Evolutionary conservation across 768 basidiomycete genomes (phyloP).

Genomic region (Lactarius trivialis): DNA sequence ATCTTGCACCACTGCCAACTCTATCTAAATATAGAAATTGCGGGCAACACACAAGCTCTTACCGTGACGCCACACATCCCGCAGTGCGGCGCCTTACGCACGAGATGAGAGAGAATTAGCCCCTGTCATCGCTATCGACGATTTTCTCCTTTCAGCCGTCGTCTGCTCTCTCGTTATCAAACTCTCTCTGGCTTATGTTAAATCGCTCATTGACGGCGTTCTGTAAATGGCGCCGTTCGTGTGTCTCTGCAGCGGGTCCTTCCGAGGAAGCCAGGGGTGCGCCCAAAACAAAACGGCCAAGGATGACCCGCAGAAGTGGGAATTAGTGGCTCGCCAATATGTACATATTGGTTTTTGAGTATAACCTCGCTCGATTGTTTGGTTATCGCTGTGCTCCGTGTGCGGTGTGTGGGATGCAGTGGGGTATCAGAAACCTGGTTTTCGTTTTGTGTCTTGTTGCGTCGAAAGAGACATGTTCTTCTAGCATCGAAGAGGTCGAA

Average conservation of each 20-base stretch:
- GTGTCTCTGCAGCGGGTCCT: background rate
- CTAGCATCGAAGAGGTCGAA: background rate
- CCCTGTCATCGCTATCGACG: slow-evolving; percentile 5
- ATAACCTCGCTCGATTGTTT: background rate
- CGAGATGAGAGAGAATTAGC: background rate
- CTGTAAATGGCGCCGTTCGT: background rate
- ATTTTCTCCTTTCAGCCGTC: background rate
- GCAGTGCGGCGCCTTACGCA: background rate
- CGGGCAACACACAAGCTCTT: background rate
- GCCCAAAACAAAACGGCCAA: background rate
- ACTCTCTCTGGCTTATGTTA: background rate
- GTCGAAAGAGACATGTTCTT: background rate
- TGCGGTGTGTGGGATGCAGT: background rate
- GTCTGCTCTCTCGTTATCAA: slow-evolving; percentile 3
- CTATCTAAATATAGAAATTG: background rate
- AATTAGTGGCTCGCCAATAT: background rate
- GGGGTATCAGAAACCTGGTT: background rate
- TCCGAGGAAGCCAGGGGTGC: background rate
- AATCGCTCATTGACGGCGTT: background rate
- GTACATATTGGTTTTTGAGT: background rate
- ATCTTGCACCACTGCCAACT: background rate
- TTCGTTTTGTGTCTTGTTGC: background rate
- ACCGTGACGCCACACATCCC: background rate
- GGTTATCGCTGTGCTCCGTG: background rate
- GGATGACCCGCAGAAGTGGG: background rate